Base-by-base conservation (phyloP, 1,284 basidiomycete species). In the Tylopilus sp. region DNA sequence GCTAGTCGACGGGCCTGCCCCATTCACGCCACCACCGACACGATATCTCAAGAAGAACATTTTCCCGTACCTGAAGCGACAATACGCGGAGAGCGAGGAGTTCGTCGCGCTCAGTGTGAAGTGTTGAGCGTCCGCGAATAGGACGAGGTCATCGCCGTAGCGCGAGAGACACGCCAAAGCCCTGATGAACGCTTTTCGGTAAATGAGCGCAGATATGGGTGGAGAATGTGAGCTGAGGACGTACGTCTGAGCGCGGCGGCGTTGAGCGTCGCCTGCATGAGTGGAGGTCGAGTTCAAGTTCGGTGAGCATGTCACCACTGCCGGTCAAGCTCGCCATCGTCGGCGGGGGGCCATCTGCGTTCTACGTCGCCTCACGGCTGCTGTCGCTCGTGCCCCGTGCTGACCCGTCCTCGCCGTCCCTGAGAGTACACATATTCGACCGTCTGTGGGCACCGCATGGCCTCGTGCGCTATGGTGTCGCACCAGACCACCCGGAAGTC, bases 401-500 rank as follows among this genome's bases (percentile, higher is more conserved):
- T 2, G 67, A 71, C 9, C 57, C 69, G 3, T 60, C 68, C 52
- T 72, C 59, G 36, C 68, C 66, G 19, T 63, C 69, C 19, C 69
- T 89, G 23, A 72, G 78, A 33, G 81, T 99, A 12, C 91, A 99
- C 66, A 74, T 99, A 67, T 99, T 87, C 65, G 97, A 99, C 70
- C 77, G 92, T 18, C 75, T 97, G 3, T 97, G 96, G 76, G 86
- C 92, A 26, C 97, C 97, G 3, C 92, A 97, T 65, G 97, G 97
- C 0, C 78, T 99, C 0, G 94, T 96, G 2, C 76, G 97, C 35
- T 99, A 97, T 61, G 96, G 97, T 1, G 97, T 99, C 7, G 97
- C 97, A 9, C 96, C 97, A 34, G 97, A 99, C 71, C 97, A 99
- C 69, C 94, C 96, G 1, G 96, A 99, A 74, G 96, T 99, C 64